These are phyloP conservation scores for Panus rudis DNA, from an alignment of 768 basidiomycete species.

Conservation along the genomic window DNA sequence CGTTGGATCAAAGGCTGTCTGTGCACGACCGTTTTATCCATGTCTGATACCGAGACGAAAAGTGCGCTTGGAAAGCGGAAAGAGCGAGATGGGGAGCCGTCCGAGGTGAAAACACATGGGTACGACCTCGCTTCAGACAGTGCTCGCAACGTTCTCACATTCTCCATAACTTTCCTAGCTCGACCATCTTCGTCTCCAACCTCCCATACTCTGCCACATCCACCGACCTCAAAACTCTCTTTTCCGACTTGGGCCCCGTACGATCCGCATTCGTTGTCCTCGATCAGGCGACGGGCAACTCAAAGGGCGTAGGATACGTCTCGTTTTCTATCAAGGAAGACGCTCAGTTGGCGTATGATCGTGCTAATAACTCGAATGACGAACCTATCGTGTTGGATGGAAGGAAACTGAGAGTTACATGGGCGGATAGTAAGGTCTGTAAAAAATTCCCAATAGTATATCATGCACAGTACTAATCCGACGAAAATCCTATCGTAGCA, in stretches of 20 bases:
- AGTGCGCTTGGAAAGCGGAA: slow-evolving; percentile 38
- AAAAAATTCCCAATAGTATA: slow-evolving; percentile 3
- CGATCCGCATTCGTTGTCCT: slow-evolving; percentile 90
- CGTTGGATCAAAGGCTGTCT: too few relatives aligned
- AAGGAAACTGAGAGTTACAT: slow-evolving; percentile 65
- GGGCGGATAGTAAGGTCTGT: slow-evolving; percentile 74
- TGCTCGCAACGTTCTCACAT: too few relatives aligned
- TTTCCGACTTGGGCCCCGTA: slow-evolving; percentile 94
- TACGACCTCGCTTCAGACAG: slow-evolving; percentile 13
- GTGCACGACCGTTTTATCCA: background rate
- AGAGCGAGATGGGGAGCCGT: slow-evolving; percentile 28
- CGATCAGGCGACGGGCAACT: slow-evolving; percentile 63
- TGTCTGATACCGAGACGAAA: background rate
- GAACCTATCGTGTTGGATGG: slow-evolving; percentile 63
- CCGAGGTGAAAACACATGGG: slow-evolving; percentile 26
- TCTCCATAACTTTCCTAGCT: too few relatives aligned
- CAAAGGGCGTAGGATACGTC: slow-evolving; percentile 96
- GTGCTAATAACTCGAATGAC: slow-evolving; percentile 39
- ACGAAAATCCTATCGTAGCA: background rate
- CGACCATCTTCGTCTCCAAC: slow-evolving; percentile 91
- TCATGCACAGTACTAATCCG: background rate
- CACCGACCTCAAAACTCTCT: slow-evolving; percentile 83
- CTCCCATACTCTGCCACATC: slow-evolving; percentile 88
- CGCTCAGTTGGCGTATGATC: slow-evolving; percentile 66
- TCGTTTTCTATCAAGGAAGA: slow-evolving; percentile 88